phyloP scores from a whole-genome alignment of 306 rosid genomes.

The Trifolium pratense region DNA sequence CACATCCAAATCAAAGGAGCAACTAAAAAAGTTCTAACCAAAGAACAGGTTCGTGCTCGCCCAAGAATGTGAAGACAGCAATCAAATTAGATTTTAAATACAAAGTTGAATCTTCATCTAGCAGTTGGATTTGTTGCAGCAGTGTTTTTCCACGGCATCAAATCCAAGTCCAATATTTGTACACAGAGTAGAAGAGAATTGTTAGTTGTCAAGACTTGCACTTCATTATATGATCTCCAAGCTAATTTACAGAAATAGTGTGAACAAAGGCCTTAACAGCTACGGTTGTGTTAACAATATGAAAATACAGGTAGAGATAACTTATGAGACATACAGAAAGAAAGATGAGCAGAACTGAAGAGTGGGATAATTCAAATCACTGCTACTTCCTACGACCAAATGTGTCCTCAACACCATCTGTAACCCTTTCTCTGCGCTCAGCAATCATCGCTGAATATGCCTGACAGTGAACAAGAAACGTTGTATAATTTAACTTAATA shows the following conservation, averaged over 20 bases:
- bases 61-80: too few relatives aligned
- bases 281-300: slow-evolving; percentile 27
- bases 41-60: too few relatives aligned
- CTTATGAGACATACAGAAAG: background rate
- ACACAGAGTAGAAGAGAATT: too few relatives aligned
- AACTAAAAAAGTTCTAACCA: too few relatives aligned
- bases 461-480: slow-evolving; percentile 50
- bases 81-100: background rate
- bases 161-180: background rate
- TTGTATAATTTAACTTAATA: background rate
- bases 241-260: slow-evolving; percentile 36
- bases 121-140: background rate
- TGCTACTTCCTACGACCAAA: slow-evolving; percentile 61
- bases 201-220: slow-evolving; percentile 3
- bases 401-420: slow-evolving; percentile 83
- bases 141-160: background rate
- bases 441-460: slow-evolving; percentile 87
- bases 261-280: slow-evolving; percentile 18
- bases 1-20: too few relatives aligned
- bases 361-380: slow-evolving; percentile 35
- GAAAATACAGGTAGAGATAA: slow-evolving; percentile 17
- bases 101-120: background rate
- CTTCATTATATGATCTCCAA: slow-evolving; percentile 31
- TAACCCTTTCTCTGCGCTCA: slow-evolving; percentile 70
- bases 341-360: slow-evolving; percentile 17